Conservation (phyloP, 805 yeast species). For the Lipomyces yamanashiensis region DNA sequence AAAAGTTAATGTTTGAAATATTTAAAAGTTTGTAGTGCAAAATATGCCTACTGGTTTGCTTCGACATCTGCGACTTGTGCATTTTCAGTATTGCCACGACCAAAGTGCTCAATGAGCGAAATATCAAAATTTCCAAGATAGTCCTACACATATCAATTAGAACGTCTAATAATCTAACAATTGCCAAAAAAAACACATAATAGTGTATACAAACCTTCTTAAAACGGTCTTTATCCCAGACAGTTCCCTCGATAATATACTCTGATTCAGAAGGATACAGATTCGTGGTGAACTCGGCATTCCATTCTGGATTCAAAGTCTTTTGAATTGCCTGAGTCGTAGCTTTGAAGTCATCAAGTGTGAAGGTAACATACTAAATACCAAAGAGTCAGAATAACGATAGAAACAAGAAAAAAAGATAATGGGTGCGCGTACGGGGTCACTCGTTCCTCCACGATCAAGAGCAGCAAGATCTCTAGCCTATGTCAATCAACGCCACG, state of each 20-base stretch:
- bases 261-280: constrained; percentile 29
- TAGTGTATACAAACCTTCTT: constrained; percentile 32
- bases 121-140: constrained; percentile 35
- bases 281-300: constrained; percentile 64
- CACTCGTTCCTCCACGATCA: constrained; percentile 30
- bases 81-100: not conserved
- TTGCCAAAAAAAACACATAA: too few species aligned
- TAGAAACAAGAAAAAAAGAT: not conserved
- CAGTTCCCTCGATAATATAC: constrained; percentile 31
- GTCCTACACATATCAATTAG: constrained; percentile 13
- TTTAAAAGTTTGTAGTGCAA: too few species aligned
- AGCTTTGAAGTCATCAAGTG: constrained; percentile 41
- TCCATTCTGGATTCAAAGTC: constrained; percentile 77
- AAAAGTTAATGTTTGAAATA: not conserved
- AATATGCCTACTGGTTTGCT: constrained; percentile 11
- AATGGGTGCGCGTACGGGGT: constrained; percentile 31
- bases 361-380: constrained; percentile 38
- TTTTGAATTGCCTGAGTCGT: constrained; percentile 64
- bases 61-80: constrained; percentile 11
- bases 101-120: constrained; percentile 24
- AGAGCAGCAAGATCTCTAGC: constrained; percentile 31
- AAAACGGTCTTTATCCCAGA: constrained; percentile 42
- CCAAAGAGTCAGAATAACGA: too few species aligned
- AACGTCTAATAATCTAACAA: not conserved
- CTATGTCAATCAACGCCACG: constrained; percentile 22